Conservation (phyloP, 805 yeast genomes). For the Kurtzmaniella cleridarum region DNA sequence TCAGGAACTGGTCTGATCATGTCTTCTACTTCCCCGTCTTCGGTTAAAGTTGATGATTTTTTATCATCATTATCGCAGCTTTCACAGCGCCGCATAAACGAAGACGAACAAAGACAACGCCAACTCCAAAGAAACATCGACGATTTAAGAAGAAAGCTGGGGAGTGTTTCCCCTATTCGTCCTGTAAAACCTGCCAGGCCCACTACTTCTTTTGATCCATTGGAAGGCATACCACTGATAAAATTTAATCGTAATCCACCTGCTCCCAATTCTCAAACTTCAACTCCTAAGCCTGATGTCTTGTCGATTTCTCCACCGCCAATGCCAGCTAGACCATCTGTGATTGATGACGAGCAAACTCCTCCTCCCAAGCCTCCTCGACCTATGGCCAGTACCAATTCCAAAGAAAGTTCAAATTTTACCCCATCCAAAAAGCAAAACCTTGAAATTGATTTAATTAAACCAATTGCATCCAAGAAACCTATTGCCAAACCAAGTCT, state of each 20-base stretch:
- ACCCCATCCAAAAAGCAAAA: constrained; percentile 3
- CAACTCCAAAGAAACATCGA: constrained; percentile 28
- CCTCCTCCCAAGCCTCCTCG: constrained; percentile 11
- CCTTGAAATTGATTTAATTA: constrained; percentile 12
- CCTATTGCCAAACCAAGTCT: background rate
- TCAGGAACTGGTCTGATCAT: constrained; percentile 4
- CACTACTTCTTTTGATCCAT: background rate
- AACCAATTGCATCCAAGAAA: constrained; percentile 11
- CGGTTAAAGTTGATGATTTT: constrained; percentile 33
- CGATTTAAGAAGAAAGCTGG: constrained; percentile 21
- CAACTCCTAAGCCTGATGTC: too few relatives aligned
- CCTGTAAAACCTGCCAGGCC: constrained; percentile 1
- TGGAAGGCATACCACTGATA: constrained; percentile 10
- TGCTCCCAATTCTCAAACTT: constrained; percentile 4
- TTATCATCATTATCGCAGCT: constrained; percentile 28
- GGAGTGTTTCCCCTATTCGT: constrained; percentile 13
- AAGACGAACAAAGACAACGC: constrained; percentile 32
- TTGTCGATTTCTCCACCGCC: constrained; percentile 4
- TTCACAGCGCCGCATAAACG: constrained; percentile 28
- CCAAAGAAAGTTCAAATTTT: background rate
- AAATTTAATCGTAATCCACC: constrained; percentile 14
- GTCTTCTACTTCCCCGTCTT: constrained; percentile 22
- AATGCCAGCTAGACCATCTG: constrained; percentile 7
- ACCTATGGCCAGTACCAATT: background rate
- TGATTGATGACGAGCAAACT: background rate